Percentiles rank a stretch among this genome's conserved stretches.
phyloP scores from a whole-genome alignment of 2,329 filamentous ascomycete species.

The Colletotrichum echinochloae region DNA sequence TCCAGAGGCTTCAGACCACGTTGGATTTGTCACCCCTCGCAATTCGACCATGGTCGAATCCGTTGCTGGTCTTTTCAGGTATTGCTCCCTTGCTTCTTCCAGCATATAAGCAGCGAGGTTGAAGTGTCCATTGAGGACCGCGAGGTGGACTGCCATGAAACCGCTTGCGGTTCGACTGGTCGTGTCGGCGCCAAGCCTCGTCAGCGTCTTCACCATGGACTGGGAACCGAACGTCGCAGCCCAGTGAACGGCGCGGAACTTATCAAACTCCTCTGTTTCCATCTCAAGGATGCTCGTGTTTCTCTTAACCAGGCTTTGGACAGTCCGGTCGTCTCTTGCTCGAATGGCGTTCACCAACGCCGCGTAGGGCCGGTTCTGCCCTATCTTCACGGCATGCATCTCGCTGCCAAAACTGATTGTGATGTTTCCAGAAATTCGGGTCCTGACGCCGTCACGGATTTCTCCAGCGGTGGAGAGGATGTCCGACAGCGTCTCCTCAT shows the following conservation, averaged over 20 bases:
- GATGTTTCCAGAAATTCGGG: background rate
- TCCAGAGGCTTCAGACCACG: background rate
- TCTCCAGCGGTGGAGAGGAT: background rate
- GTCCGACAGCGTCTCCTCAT: background rate
- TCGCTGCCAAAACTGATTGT: background rate
- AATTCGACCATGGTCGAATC: background rate
- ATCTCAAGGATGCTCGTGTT: background rate
- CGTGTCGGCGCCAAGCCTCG: conserved; percentile 2
- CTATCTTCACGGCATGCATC: conserved; percentile 1
- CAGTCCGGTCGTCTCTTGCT: background rate
- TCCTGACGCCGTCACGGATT: background rate
- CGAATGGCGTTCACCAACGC: conserved; percentile 7
- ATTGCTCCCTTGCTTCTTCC: conserved; percentile 1
- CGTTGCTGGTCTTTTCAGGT: background rate
- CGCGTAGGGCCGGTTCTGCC: conserved; percentile 7
- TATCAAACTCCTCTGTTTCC: conserved; percentile 3
- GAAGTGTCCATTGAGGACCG: background rate
- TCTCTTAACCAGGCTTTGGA: background rate
- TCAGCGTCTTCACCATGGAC: conserved; percentile 8
- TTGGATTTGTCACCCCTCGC: background rate
- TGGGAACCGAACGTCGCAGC: conserved; percentile 8
- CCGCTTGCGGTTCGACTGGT: conserved; percentile 10
- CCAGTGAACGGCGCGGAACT: conserved; percentile 24
- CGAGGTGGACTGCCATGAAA: conserved; percentile 20
- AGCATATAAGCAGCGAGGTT: conserved; percentile 9